These are phyloP conservation scores for Atkinsonella hypoxylon DNA, from an alignment of 2,329 filamentous ascomycete genomes.

Conservation along the genomic window DNA sequence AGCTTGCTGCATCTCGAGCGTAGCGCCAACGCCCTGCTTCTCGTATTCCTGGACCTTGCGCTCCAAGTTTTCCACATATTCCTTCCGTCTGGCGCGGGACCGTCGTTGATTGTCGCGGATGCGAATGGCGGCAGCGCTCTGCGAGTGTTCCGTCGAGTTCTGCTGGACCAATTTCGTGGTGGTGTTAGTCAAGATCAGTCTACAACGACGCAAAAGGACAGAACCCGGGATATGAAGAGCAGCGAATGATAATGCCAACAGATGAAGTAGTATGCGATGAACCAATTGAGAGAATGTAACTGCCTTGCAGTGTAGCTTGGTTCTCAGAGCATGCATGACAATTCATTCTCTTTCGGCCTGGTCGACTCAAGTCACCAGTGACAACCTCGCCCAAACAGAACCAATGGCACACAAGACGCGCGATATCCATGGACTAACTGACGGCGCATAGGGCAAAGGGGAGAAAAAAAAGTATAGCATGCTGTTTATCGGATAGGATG, in stretches of 20 bases:
- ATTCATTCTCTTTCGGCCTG: neutral
- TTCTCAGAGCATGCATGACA: neutral
- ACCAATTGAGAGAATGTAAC: neutral
- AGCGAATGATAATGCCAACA: neutral
- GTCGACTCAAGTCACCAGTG: conserved; percentile 1
- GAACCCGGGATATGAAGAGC: neutral
- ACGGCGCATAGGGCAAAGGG: neutral
- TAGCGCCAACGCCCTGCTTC: conserved; percentile 34
- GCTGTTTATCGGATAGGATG: neutral
- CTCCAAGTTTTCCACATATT: conserved; percentile 37
- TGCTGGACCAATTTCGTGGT: conserved; percentile 1
- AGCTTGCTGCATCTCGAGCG: conserved; percentile 40
- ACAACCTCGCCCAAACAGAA: neutral
- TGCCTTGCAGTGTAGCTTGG: neutral
- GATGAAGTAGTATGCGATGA: neutral
- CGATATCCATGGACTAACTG: neutral
- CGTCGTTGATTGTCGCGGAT: conserved; percentile 42
- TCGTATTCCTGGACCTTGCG: conserved; percentile 34
- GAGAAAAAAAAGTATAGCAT: neutral
- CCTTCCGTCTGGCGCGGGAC: conserved; percentile 37
- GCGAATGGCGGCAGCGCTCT: conserved; percentile 23
- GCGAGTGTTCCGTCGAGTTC: conserved; percentile 10
- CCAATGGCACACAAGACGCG: neutral
- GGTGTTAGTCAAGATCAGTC: neutral
- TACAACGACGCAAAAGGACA: neutral